Base-by-base conservation (phyloP, 176 grass and related monocot genomes). In the Musa troglodytarum region DNA sequence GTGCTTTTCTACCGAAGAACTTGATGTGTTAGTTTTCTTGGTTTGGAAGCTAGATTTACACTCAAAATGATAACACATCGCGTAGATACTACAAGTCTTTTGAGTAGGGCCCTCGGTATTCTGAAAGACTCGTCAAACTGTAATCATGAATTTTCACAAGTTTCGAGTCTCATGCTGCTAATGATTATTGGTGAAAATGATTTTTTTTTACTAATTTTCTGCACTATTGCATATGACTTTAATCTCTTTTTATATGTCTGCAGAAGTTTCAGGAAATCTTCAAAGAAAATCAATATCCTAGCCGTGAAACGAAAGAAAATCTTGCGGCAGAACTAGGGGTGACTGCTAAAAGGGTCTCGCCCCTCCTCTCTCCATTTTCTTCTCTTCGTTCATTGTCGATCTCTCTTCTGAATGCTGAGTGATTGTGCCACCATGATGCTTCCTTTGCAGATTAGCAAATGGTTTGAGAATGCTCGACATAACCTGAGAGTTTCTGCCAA, bases 281-380 rank as follows among this genome's bases (percentile, higher is more conserved):
- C 12, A 71, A 76, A 22, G 82, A 80, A 89, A 83, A 89, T 72
- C 82, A 80, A 65, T 92, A 89, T 76, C 90, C 90, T 83, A 89
- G 71, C 76, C 84, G 81, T 1, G 15, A 73, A 74, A 77, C 74
- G 55, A 92, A 83, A 76, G 77, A 80, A 87, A 87, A 50, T 80
- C 69, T 92, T n/a, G 79, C 87, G 10, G 57, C 83, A 81, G 87
- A 89, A 43, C 17, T 89, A 20, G 86, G 84, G n/a, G 53, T 89
- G 76, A 92, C 90, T 80, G 74, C 84, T 55, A 55, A 49, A 77
- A 87, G 84, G 90, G 90, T 92, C 65, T 14, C 54, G 16, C 51
- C 68, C 34, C 29, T 71, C 34, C 29, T 71, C 29, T 61, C 15
- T 79, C 53, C 34, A 12, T 70, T 70, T 76, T 34, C 79, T 57